Percentiles rank a stretch among this genome's conserved stretches.
phyloP scores from a whole-genome alignment of 257 asterid species.

The Nemophila menziesii region DNA sequence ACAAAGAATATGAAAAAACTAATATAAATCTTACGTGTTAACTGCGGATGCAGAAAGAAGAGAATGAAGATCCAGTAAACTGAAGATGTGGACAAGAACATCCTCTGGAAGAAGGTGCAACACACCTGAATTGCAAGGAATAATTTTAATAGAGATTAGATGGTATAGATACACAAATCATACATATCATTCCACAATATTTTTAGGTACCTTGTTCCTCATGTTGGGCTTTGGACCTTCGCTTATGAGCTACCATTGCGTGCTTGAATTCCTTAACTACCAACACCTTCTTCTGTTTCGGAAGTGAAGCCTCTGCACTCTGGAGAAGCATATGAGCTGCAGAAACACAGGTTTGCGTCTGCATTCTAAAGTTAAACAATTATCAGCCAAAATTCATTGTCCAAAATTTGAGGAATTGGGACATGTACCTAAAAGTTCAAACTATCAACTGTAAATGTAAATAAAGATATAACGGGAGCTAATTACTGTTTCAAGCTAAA shows the following conservation, averaged over 20 bases:
- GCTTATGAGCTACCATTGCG: slow-evolving; percentile 57
- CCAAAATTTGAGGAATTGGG: too few species aligned
- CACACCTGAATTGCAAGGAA: slow-evolving; percentile 27
- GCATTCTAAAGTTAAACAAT: slow-evolving; percentile 34
- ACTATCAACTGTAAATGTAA: too few species aligned
- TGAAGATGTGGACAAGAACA: slow-evolving; percentile 49
- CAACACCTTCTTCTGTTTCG: slow-evolving; percentile 56
- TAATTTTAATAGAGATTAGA: neutral
- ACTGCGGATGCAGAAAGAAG: slow-evolving; percentile 58
- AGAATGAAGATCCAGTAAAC: slow-evolving; percentile 60
- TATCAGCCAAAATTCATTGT: neutral
- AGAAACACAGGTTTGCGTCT: slow-evolving; percentile 37
- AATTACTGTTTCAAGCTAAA: too few species aligned
- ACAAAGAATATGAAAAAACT: slow-evolving; percentile 24
- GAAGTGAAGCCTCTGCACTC: slow-evolving; percentile 62
- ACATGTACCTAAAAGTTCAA: too few species aligned
- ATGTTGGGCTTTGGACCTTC: slow-evolving; percentile 40
- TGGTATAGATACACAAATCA: too few species aligned
- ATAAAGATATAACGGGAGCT: too few species aligned
- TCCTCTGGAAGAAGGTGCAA: slow-evolving; percentile 55
- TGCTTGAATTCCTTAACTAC: slow-evolving; percentile 56
- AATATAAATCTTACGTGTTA: too few species aligned
- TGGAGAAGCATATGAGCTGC: slow-evolving; percentile 61
- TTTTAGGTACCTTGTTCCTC: slow-evolving; percentile 33
- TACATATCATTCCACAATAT: too few species aligned